Conservation (phyloP, 345 rosid species). For the Eucalyptus coolabah region DNA sequence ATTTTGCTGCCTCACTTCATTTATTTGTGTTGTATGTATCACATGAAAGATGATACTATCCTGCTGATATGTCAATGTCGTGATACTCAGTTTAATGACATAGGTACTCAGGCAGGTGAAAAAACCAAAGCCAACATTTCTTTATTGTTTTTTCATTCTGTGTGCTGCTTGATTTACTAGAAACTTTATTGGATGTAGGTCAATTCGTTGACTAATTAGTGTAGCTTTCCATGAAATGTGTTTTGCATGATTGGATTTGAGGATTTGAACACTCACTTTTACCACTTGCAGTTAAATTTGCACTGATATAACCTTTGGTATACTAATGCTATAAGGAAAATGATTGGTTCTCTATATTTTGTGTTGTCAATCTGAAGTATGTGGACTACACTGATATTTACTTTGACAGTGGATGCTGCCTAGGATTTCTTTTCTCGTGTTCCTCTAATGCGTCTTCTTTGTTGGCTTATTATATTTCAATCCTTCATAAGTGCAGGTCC, state of each 20-base stretch:
- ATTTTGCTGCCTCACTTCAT: neutral
- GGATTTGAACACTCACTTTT: neutral
- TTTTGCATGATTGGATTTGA: neutral
- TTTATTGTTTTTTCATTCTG: neutral
- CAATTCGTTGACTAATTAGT: neutral
- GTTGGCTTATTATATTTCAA: neutral
- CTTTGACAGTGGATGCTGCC: neutral
- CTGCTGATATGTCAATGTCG: neutral
- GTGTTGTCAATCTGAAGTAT: neutral
- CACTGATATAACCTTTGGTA: neutral
- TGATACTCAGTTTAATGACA: neutral
- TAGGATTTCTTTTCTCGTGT: neutral
- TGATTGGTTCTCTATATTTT: neutral
- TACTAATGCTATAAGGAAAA: neutral
- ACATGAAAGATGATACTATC: neutral
- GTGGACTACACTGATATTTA: neutral
- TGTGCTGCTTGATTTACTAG: neutral
- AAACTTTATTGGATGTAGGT: neutral
- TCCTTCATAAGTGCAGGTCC: conserved; percentile 24
- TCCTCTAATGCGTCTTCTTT: neutral
- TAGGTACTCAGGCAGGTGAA: neutral
- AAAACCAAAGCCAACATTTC: neutral
- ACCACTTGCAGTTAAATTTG: neutral
- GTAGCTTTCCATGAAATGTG: neutral
- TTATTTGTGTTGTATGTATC: neutral